phyloP scores from a whole-genome alignment of 257 asterid species.

The Solanum rostratum region DNA sequence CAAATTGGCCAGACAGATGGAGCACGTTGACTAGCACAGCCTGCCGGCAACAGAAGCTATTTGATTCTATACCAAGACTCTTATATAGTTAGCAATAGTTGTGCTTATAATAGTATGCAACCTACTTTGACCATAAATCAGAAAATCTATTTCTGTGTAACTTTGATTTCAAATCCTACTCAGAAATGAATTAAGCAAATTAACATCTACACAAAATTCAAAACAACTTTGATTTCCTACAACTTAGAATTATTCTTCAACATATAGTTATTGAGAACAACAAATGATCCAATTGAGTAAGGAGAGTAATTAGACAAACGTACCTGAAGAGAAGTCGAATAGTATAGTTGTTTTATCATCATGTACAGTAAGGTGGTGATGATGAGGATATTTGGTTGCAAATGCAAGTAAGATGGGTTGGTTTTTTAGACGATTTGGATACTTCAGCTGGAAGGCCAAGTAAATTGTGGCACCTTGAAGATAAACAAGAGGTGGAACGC shows the following conservation, averaged over 20 bases:
- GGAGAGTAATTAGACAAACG: background rate
- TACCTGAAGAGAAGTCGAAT: slow-evolving; percentile 80
- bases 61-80: too few species aligned
- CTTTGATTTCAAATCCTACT: too few species aligned
- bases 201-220: too few species aligned
- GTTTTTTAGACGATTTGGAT: background rate
- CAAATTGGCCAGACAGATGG: background rate
- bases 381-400: slow-evolving; percentile 39
- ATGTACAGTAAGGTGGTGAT: slow-evolving; percentile 61
- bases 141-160: background rate
- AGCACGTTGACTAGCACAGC: background rate
- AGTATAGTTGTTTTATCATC: slow-evolving; percentile 57
- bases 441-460: slow-evolving; percentile 10
- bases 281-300: background rate
- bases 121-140: background rate
- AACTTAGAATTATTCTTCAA: too few species aligned
- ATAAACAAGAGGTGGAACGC: background rate
- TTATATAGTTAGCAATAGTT: background rate
- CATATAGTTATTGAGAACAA: background rate
- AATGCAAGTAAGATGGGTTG: slow-evolving; percentile 3
- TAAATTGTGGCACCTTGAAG: background rate
- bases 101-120: too few species aligned
- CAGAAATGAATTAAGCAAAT: too few species aligned
- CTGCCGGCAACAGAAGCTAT: too few species aligned
- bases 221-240: background rate